phyloP scores from a whole-genome alignment of 495 filamentous ascomycete genomes.

The Aspergillus homomorphus region DNA sequence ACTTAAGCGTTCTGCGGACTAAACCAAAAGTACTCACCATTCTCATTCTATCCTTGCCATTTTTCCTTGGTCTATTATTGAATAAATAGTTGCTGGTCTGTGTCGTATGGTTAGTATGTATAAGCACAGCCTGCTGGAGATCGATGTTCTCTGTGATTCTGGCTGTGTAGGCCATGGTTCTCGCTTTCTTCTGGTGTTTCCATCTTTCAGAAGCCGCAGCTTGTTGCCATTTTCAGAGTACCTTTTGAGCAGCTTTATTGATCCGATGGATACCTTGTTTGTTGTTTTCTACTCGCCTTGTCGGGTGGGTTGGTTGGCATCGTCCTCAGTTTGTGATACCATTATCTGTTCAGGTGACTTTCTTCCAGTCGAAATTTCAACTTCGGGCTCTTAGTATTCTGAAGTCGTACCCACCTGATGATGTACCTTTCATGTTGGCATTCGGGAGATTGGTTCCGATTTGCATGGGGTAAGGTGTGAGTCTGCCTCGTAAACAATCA shows the following conservation, averaged over 20 bases:
- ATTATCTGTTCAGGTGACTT: background rate
- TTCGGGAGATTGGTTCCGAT: background rate
- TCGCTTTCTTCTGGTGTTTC: slow-evolving; percentile 7
- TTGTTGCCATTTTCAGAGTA: slow-evolving; percentile 1
- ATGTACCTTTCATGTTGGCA: background rate
- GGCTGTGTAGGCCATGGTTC: slow-evolving; percentile 6
- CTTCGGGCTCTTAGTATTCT: background rate
- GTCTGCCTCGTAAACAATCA: background rate
- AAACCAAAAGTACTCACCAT: slow-evolving; percentile 42
- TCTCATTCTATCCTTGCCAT: slow-evolving; percentile 26
- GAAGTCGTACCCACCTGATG: background rate
- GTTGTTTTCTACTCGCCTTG: background rate
- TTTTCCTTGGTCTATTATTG: slow-evolving; percentile 24
- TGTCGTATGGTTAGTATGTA: slow-evolving; percentile 39
- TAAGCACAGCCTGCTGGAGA: slow-evolving; percentile 27
- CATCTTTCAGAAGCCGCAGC: slow-evolving; percentile 5
- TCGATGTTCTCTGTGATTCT: slow-evolving; percentile 11
- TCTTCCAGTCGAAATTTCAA: background rate
- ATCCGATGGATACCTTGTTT: background rate
- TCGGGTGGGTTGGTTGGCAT: background rate
- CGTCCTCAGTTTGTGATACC: background rate
- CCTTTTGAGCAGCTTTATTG: background rate
- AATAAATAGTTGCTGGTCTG: slow-evolving; percentile 29
- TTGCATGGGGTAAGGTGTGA: background rate
- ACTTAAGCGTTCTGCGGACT: slow-evolving; percentile 36